Evolutionary conservation across 2,329 filamentous ascomycete species (phyloP), one percentile per base, ranked within the genome.

Genomic region (Exophiala oligosperma): DNA sequence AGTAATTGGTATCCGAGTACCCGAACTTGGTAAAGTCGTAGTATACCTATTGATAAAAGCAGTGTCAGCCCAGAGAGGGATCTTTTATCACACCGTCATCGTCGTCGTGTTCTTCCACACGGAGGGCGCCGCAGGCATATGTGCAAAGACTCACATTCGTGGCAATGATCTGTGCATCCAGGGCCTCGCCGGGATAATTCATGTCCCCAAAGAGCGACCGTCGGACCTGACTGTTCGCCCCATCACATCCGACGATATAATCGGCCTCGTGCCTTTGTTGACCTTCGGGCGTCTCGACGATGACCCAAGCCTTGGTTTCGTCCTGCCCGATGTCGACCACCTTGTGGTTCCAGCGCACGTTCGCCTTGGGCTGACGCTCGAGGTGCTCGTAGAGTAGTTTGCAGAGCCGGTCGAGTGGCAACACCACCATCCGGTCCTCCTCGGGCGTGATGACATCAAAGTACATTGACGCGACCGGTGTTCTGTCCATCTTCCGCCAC

Each of bases 21-120:
- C 50, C 50, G 37, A 37, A 41, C 86, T 79, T 79, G 7, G 77
- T 73, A 56, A 87, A 84, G 63, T 84, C 81, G 59, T 86, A 85
- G 67, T 86, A 85, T 4, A 83, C 81, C 82, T 86, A 26, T 17
- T 17, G 11, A 21, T 3, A 9, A n/a, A 28, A 5, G 4, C 26
- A 28, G 26, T 28, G 26, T 28, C 26, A 28, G 26, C 26, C 26
- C 26, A 28, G 26, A 28, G 4, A 28, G 26, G 26, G 7, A 28
- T 28, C 17, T n/a, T 24, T 50, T 32, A 17, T 50, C 17, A 50
- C 17, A 17, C 9, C 7, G 26, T 28, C 26, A 7, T 7, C 26
- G 26, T 28, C 7, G 26, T 28, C 26, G 26, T 28, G 17, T 28
- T 7, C 26, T 28, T 28, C 26, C 26, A 28, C 26, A 28, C 26